These are phyloP conservation scores for Paraglomus occultum DNA, from an alignment of 192 early-diverging fungal genomes.

Conservation along the genomic window DNA sequence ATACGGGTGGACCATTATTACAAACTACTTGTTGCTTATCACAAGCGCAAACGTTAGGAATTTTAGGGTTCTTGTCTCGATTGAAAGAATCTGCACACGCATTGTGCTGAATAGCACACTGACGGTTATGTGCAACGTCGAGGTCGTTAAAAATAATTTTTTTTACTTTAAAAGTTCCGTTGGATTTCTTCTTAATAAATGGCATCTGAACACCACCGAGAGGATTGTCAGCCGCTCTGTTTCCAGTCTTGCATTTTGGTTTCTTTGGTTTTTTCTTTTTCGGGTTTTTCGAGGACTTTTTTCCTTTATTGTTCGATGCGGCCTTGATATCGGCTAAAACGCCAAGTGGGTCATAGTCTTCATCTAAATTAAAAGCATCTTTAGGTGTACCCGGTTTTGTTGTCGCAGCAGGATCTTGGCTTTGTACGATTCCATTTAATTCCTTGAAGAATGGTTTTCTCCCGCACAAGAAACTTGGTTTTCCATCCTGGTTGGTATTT, in stretches of 20 bases:
- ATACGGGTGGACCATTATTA: background rate
- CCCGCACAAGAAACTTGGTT: slow-evolving; percentile 9
- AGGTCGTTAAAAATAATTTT: background rate
- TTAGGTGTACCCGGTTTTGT: background rate
- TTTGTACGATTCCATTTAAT: slow-evolving; percentile 12
- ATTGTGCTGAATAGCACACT: slow-evolving; percentile 22
- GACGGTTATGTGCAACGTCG: background rate
- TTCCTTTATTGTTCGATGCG: too few species aligned
- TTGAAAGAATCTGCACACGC: background rate
- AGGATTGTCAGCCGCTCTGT: background rate
- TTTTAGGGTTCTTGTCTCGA: background rate
- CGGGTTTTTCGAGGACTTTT: too few species aligned
- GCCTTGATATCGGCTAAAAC: too few species aligned
- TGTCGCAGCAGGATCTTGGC: slow-evolving; percentile 8
- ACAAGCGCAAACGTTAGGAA: background rate
- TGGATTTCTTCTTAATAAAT: background rate
- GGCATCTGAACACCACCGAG: slow-evolving; percentile 12
- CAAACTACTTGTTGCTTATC: background rate
- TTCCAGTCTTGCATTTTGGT: background rate
- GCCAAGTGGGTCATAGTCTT: too few species aligned
- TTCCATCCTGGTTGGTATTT: background rate
- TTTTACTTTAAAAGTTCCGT: background rate
- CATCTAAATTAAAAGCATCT: too few species aligned
- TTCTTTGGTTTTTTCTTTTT: too few species aligned
- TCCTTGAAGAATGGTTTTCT: slow-evolving; percentile 2